Evolutionary conservation across 148 eudicot species (phyloP).

Genomic region (Bassia scoparia): DNA sequence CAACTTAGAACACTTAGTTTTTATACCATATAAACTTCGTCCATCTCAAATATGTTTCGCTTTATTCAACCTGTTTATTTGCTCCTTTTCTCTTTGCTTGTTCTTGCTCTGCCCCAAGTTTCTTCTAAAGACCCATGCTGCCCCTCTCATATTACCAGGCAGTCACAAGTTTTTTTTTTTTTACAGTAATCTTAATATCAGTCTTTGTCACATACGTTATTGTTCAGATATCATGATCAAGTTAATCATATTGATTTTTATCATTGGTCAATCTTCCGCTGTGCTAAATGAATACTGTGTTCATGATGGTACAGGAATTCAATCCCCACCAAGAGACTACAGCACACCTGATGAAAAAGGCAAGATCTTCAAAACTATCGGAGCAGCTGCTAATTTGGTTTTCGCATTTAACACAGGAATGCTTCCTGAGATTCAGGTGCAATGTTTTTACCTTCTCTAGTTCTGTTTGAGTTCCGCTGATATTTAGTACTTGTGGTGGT

Average conservation of each 20-base stretch:
- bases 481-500: neutral
- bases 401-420: conserved; percentile 94
- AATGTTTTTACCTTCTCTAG: neutral
- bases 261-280: neutral
- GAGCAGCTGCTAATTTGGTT: conserved; percentile 81
- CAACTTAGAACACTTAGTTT: neutral
- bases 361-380: conserved; percentile 67
- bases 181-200: no score
- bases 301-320: conserved; percentile 38
- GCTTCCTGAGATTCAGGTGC: conserved; percentile 98
- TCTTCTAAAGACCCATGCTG: no score
- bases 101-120: neutral
- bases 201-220: neutral
- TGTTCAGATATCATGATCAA: neutral
- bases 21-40: neutral
- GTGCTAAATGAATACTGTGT: neutral
- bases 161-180: no score
- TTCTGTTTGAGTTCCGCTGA: neutral
- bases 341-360: conserved; percentile 43
- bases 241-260: neutral
- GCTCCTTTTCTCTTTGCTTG: neutral
- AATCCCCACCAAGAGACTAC: conserved; percentile 70
- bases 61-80: neutral
- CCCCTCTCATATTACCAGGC: no score
- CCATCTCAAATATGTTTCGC: neutral